phyloP scores from a whole-genome alignment of 2,329 filamentous ascomycete genomes.

The Curvularia hawaiiensis region DNA sequence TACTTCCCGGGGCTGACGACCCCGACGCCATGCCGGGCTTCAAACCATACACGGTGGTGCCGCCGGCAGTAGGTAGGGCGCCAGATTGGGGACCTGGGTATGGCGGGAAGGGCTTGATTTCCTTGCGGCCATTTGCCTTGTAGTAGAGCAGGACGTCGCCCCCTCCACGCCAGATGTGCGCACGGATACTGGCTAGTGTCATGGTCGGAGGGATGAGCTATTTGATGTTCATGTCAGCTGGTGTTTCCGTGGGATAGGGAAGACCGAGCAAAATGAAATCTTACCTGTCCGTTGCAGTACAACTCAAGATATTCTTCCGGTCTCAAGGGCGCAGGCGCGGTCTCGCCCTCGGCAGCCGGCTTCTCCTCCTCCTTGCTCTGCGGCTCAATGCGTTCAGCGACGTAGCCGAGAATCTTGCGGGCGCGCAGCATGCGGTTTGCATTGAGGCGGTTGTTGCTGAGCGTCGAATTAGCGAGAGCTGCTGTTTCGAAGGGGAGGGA shows the following conservation, averaged over 20 bases:
- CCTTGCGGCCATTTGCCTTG: slow-evolving; percentile 86
- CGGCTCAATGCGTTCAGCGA: slow-evolving; percentile 87
- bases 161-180: slow-evolving; percentile 94
- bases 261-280: slow-evolving; percentile 33
- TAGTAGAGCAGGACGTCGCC: slow-evolving; percentile 91
- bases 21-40: slow-evolving; percentile 14
- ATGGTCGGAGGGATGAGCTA: slow-evolving; percentile 76
- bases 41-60: slow-evolving; percentile 5
- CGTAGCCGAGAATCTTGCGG: slow-evolving; percentile 90
- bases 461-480: slow-evolving; percentile 31
- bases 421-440: slow-evolving; percentile 96
- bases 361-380: slow-evolving; percentile 63
- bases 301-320: slow-evolving; percentile 95
- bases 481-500: slow-evolving; percentile 32
- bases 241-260: too few species aligned
- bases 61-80: slow-evolving; percentile 8
- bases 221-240: neutral
- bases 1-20: slow-evolving; percentile 23
- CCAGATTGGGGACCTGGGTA: slow-evolving; percentile 25
- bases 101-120: slow-evolving; percentile 47
- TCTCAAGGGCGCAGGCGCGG: slow-evolving; percentile 54
- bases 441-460: slow-evolving; percentile 84
- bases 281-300: slow-evolving; percentile 90
- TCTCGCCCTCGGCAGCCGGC: slow-evolving; percentile 11
- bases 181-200: slow-evolving; percentile 90